Conservation (phyloP, 441 rosid species). For the Populus hybrid region DNA sequence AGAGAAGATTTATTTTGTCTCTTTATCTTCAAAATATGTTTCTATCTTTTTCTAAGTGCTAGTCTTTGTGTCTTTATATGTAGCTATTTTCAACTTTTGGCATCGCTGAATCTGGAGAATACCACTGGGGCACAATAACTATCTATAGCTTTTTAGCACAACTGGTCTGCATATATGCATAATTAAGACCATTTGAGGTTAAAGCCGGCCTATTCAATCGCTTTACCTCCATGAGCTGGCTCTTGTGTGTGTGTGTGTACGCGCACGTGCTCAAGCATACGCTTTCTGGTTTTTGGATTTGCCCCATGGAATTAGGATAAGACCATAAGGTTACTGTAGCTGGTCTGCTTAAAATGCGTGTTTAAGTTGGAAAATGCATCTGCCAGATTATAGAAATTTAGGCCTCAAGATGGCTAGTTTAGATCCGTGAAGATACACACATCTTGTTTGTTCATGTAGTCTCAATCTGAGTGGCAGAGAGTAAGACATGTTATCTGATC, state of each 20-base stretch:
- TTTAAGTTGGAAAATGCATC: conserved; percentile 2
- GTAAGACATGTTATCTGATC: background rate
- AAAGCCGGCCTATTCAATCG: background rate
- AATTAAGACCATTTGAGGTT: background rate
- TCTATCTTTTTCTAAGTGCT: background rate
- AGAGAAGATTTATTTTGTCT: too few species aligned
- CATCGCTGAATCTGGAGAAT: background rate
- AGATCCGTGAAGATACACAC: background rate
- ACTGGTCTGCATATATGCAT: background rate
- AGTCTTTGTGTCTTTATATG: background rate
- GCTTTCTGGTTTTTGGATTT: background rate
- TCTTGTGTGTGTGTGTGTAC: background rate
- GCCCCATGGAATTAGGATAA: background rate
- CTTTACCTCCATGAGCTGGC: background rate
- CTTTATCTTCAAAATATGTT: too few species aligned
- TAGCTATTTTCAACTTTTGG: background rate
- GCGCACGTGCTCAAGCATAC: background rate
- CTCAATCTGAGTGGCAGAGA: background rate
- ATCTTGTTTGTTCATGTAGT: background rate
- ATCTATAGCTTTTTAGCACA: background rate
- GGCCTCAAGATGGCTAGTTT: background rate
- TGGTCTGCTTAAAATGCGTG: background rate
- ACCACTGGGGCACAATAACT: background rate
- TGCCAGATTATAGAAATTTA: background rate
- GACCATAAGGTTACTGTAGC: background rate